phyloP scores from a whole-genome alignment of 2,329 filamentous ascomycete species.

The Trichoderma cornu-damae region DNA sequence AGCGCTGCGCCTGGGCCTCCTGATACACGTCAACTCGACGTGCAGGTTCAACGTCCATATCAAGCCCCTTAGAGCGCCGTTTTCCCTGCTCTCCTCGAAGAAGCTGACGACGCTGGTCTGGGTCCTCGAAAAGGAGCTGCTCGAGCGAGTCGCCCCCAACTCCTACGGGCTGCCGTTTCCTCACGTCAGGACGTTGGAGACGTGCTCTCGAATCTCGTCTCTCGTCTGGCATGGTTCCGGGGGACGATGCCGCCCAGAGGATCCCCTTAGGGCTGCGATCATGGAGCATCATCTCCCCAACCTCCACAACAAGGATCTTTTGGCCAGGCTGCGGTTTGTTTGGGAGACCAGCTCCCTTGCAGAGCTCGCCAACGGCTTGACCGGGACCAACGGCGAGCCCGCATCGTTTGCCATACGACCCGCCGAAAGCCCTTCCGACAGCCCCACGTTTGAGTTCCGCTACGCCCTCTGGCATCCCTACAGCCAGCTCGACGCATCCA shows the following conservation, averaged over 20 bases:
- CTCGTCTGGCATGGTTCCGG: background rate
- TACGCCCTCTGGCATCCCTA: slow-evolving; percentile 22
- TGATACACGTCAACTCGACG: slow-evolving; percentile 26
- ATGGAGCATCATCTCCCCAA: slow-evolving; percentile 15
- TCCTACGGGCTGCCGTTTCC: background rate
- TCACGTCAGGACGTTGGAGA: slow-evolving; percentile 2
- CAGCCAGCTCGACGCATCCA: slow-evolving; percentile 11
- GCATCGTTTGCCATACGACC: slow-evolving; percentile 11
- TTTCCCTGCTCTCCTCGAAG: slow-evolving; percentile 14
- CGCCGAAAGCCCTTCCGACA: background rate
- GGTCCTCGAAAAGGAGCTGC: slow-evolving; percentile 19
- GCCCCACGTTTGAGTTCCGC: slow-evolving; percentile 12
- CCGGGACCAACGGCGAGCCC: background rate
- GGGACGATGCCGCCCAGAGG: background rate
- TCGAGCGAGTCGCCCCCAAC: slow-evolving; percentile 5
- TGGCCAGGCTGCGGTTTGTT: slow-evolving; percentile 7
- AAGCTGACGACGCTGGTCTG: slow-evolving; percentile 20
- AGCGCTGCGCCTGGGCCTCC: slow-evolving; percentile 19
- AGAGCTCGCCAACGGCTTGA: slow-evolving; percentile 1
- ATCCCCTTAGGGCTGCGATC: background rate
- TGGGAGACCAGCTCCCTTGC: background rate
- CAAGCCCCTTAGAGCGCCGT: background rate
- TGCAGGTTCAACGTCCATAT: slow-evolving; percentile 22
- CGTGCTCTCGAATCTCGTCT: slow-evolving; percentile 2
- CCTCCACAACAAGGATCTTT: background rate